phyloP scores from a whole-genome alignment of 768 basidiomycete genomes.

The Russula ochroleuca region DNA sequence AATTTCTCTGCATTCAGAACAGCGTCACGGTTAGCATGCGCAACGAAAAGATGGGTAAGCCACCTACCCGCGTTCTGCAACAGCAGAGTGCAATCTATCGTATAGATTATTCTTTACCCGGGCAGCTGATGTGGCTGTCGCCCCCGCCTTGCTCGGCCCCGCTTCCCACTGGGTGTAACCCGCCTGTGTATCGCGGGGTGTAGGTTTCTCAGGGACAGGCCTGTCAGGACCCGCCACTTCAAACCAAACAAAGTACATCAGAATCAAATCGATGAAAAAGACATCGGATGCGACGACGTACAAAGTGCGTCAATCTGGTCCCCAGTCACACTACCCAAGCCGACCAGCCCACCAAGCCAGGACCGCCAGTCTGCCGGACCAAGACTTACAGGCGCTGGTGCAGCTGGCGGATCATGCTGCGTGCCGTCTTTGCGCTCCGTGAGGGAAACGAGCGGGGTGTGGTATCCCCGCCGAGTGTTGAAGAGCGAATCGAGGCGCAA shows the following conservation, averaged over 20 bases:
- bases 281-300: slow-evolving; percentile 35
- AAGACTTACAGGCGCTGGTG: slow-evolving; percentile 58
- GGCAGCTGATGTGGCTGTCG: slow-evolving; percentile 27
- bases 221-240: slow-evolving; percentile 65
- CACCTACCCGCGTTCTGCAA: slow-evolving; percentile 60
- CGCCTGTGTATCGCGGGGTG: slow-evolving; percentile 14
- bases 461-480: slow-evolving; percentile 49
- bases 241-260: background rate
- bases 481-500: slow-evolving; percentile 57
- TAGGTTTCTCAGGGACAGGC: slow-evolving; percentile 43
- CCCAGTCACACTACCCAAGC: slow-evolving; percentile 45
- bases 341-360: slow-evolving; percentile 47
- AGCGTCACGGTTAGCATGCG: background rate
- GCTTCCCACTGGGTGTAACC: slow-evolving; percentile 19
- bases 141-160: slow-evolving; percentile 18
- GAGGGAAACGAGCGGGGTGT: slow-evolving; percentile 51
- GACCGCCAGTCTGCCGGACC: slow-evolving; percentile 48
- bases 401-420: slow-evolving; percentile 40
- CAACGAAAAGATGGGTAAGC: background rate
- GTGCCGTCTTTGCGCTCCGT: slow-evolving; percentile 36
- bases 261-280: background rate
- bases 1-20: slow-evolving; percentile 48
- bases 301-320: slow-evolving; percentile 56
- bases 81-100: slow-evolving; percentile 40
- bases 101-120: slow-evolving; percentile 32